These are phyloP conservation scores for Colletotrichum incanum DNA, from an alignment of 2,329 filamentous ascomycete species.

Conservation along the genomic window DNA sequence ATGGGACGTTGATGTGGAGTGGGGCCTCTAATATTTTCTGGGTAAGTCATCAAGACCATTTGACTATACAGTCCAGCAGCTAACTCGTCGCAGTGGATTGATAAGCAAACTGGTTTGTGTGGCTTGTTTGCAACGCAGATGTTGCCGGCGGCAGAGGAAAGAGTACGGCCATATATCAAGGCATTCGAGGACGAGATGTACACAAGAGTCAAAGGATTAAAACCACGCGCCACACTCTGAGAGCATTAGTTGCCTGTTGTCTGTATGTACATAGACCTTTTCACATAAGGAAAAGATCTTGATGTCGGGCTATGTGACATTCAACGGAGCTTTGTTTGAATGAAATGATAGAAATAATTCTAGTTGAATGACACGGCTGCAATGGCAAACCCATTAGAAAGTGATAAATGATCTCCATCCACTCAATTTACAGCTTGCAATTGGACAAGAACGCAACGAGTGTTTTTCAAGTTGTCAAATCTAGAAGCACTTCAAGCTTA, in stretches of 20 bases:
- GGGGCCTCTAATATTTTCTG: slow-evolving; percentile 64
- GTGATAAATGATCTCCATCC: background rate
- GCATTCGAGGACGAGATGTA: slow-evolving; percentile 60
- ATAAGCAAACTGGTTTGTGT: slow-evolving; percentile 56
- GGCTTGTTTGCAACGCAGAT: slow-evolving; percentile 61
- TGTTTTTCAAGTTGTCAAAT: background rate
- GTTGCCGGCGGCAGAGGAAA: slow-evolving; percentile 57
- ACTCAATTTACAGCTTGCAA: background rate
- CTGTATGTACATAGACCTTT: background rate
- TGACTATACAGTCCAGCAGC: background rate
- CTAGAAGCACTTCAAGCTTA: background rate
- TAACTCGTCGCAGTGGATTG: slow-evolving; percentile 48
- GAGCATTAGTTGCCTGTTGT: too few species aligned
- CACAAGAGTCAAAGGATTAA: slow-evolving; percentile 42
- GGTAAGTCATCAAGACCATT: slow-evolving; percentile 51
- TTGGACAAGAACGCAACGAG: background rate
- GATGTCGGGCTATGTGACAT: background rate
- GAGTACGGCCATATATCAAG: slow-evolving; percentile 52
- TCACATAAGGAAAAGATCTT: background rate
- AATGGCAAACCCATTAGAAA: background rate
- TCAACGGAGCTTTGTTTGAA: background rate
- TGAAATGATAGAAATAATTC: too few species aligned
- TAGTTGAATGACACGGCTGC: background rate
- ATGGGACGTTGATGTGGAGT: slow-evolving; percentile 60
- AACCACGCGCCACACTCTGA: background rate